Evolutionary conservation across 108 stramenopile genomes (phyloP).

Genomic region (Seminavis robusta): DNA sequence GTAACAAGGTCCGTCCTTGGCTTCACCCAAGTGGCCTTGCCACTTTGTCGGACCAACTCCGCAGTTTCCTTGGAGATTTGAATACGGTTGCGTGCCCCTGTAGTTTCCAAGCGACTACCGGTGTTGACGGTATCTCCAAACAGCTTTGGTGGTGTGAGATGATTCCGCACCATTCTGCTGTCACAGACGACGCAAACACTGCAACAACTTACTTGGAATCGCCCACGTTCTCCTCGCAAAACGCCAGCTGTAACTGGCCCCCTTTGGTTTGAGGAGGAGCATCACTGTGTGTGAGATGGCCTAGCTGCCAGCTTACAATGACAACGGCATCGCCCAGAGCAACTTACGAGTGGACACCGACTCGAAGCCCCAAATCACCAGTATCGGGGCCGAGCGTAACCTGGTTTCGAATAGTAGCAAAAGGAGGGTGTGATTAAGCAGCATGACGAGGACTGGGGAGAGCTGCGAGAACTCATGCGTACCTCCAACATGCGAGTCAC

Average conservation of each 20-base stretch:
- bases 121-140: conserved; percentile 36
- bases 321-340: no score
- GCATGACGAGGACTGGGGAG: no score
- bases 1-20: conserved; percentile 26
- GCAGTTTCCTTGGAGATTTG: conserved; percentile 45
- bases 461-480: conserved; percentile 3
- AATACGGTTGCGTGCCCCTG: conserved; percentile 26
- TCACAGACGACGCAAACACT: no score
- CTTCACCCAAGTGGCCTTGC: conserved; percentile 27
- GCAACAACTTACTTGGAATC: no score
- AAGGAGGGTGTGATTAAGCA: no score
- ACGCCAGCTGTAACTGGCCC: conserved; percentile 49
- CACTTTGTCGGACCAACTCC: conserved; percentile 21
- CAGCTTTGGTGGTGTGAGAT: not conserved
- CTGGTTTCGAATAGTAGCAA: no score
- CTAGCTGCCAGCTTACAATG: no score
- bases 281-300: no score
- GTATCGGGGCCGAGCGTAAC: conserved; percentile 16
- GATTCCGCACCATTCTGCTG: no score
- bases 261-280: no score
- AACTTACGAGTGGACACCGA: conserved; percentile 49
- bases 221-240: conserved; percentile 29
- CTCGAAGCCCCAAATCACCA: conserved; percentile 33
- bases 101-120: conserved; percentile 44
- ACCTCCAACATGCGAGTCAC: conserved; percentile 3